Evolutionary conservation across 192 early-diverging fungal species (phyloP).

Genomic region (Haplosporangium gracile): DNA sequence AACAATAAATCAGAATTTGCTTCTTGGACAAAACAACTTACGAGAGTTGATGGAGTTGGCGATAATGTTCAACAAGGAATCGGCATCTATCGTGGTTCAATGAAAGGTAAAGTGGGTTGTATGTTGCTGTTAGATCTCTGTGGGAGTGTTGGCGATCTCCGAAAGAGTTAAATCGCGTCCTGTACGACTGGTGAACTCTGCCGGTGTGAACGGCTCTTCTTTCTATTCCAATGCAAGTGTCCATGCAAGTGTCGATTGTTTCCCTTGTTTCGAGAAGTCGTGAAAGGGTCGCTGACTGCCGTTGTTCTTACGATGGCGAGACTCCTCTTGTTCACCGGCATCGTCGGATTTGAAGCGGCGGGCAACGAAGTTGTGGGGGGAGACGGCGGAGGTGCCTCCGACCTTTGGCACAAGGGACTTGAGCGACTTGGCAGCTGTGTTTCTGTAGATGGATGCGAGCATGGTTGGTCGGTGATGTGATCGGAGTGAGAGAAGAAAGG

Average conservation of each 20-base stretch:
- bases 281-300: not conserved
- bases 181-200: not conserved
- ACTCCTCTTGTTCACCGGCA: slow-evolving; percentile 21
- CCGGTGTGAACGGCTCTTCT: not conserved
- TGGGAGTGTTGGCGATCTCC: not conserved
- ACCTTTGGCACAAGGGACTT: slow-evolving; percentile 19
- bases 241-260: not conserved
- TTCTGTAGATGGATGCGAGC: slow-evolving; percentile 44
- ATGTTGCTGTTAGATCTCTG: not conserved
- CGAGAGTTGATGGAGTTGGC: slow-evolving; percentile 38
- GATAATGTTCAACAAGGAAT: slow-evolving; percentile 40
- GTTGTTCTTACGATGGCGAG: slow-evolving; percentile 29
- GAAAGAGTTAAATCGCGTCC: not conserved
- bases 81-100: slow-evolving; percentile 15
- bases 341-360: slow-evolving; percentile 37
- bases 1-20: not conserved
- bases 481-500: not conserved
- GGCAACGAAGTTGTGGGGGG: slow-evolving; percentile 39
- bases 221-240: not conserved
- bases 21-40: slow-evolving; percentile 4
- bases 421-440: slow-evolving; percentile 31
- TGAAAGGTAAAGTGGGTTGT: not conserved
- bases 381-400: slow-evolving; percentile 10
- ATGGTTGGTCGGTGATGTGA: slow-evolving; percentile 11
- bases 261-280: not conserved